Conservation (phyloP, 139 green algal genomes). For the Chlorokybus atmophyticus region DNA sequence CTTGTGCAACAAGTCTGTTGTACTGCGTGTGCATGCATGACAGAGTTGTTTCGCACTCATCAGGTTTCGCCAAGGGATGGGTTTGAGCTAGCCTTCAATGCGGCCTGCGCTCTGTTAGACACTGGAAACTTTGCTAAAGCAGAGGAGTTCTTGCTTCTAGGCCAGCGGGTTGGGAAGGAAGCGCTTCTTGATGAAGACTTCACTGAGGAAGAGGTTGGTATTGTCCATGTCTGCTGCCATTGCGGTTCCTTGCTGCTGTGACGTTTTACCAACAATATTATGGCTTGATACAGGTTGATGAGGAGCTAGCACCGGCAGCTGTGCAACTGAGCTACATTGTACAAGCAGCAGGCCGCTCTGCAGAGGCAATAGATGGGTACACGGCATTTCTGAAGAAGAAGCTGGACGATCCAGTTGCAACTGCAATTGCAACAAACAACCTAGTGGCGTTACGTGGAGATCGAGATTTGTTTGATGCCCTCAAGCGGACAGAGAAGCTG, state of each 20-base stretch:
- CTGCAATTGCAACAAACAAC: conserved; percentile 57
- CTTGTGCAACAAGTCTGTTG: too few species aligned
- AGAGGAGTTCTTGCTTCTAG: conserved; percentile 53
- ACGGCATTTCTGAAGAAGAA: conserved; percentile 15
- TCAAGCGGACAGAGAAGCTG: conserved; percentile 55
- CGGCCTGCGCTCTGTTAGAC: conserved; percentile 50
- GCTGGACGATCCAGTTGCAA: conserved; percentile 34
- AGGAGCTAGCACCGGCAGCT: too few species aligned
- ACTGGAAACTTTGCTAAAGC: conserved; percentile 37
- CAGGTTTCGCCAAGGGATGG: conserved; percentile 29
- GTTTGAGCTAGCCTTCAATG: conserved; percentile 77
- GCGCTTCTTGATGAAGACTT: conserved; percentile 72
- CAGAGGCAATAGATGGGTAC: conserved; percentile 22
- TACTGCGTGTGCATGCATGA: too few species aligned
- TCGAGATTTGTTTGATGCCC: conserved; percentile 26
- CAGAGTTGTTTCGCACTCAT: too few species aligned
- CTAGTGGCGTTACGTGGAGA: conserved; percentile 21
- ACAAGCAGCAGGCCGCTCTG: neutral
- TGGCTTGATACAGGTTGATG: too few species aligned
- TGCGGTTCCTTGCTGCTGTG: too few species aligned
- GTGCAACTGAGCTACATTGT: neutral
- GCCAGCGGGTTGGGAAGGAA: conserved; percentile 46
- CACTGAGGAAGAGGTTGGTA: conserved; percentile 65
- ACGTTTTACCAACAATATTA: too few species aligned
- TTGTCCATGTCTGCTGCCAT: too few species aligned